phyloP scores from a whole-genome alignment of 1,284 basidiomycete species.

The Cutaneotrichosporon spelunceum region DNA sequence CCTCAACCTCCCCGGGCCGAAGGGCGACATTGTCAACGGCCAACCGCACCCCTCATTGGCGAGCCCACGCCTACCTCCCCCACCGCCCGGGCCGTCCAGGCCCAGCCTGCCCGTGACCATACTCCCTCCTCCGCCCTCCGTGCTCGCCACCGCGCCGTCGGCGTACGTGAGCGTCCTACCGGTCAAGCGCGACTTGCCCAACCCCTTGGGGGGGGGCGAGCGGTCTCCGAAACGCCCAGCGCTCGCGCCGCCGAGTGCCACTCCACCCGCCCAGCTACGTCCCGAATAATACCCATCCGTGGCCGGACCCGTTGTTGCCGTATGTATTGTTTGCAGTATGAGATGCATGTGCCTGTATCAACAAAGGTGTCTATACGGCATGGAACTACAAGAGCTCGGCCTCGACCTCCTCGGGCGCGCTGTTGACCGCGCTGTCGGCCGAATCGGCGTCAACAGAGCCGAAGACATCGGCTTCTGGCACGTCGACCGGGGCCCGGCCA shows the following conservation, averaged over 20 bases:
- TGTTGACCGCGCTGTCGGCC: background rate
- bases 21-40: background rate
- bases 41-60: background rate
- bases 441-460: background rate
- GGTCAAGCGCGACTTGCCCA: background rate
- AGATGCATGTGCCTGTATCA: slow-evolving; percentile 13
- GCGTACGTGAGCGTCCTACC: slow-evolving; percentile 2
- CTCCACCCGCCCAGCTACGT: background rate
- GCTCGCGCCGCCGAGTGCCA: background rate
- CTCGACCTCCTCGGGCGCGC: slow-evolving; percentile 1
- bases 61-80: background rate
- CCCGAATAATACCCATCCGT: background rate
- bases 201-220: background rate
- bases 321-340: background rate
- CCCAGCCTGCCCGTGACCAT: background rate
- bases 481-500: background rate
- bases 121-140: background rate
- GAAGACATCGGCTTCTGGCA: background rate
- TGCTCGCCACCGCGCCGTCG: background rate
- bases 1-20: background rate
- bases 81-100: background rate
- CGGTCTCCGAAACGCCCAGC: background rate
- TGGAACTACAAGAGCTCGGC: background rate
- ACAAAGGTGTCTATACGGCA: background rate
- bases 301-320: background rate